Evolutionary conservation across 108 stramenopile species (phyloP).

Genomic region (Skeletonema potamos): DNA sequence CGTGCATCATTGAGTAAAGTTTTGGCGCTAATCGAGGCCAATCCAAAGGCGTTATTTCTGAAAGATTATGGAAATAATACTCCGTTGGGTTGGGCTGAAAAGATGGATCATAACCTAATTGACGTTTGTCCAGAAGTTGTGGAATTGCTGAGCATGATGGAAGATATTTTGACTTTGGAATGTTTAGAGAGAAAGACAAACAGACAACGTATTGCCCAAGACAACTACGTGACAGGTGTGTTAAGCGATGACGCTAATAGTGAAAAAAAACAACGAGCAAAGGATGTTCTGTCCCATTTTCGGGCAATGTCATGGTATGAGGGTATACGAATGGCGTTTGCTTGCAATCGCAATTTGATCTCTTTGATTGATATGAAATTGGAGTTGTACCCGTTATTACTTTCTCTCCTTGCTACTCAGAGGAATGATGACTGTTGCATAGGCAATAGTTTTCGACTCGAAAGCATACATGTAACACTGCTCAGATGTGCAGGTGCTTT

Average conservation of each 20-base stretch:
- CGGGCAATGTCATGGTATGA: constrained; percentile 13
- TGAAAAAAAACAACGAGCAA: constrained; percentile 8
- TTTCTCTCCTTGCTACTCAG: neutral
- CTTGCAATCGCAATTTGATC: constrained; percentile 15
- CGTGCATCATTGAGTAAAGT: constrained; percentile 21
- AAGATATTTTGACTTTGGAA: constrained; percentile 11
- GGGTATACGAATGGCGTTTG: constrained; percentile 23
- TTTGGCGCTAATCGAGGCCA: constrained; percentile 13
- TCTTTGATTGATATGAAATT: constrained; percentile 14
- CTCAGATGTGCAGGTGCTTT: neutral
- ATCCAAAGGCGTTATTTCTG: constrained; percentile 21
- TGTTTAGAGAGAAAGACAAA: neutral
- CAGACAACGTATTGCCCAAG: neutral
- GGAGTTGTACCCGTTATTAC: constrained; percentile 4
- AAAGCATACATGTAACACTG: neutral
- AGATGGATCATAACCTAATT: constrained; percentile 30
- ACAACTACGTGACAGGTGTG: neutral
- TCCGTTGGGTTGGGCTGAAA: constrained; percentile 24
- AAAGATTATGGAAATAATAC: constrained; percentile 22
- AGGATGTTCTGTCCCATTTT: constrained; percentile 16
- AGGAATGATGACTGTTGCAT: neutral
- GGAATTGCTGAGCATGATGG: constrained; percentile 21
- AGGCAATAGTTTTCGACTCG: neutral
- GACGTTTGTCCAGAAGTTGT: constrained; percentile 27
- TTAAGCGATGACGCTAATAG: neutral